Conservation (phyloP, 2,329 filamentous ascomycete species). For the Aureobasidium uvarum region DNA sequence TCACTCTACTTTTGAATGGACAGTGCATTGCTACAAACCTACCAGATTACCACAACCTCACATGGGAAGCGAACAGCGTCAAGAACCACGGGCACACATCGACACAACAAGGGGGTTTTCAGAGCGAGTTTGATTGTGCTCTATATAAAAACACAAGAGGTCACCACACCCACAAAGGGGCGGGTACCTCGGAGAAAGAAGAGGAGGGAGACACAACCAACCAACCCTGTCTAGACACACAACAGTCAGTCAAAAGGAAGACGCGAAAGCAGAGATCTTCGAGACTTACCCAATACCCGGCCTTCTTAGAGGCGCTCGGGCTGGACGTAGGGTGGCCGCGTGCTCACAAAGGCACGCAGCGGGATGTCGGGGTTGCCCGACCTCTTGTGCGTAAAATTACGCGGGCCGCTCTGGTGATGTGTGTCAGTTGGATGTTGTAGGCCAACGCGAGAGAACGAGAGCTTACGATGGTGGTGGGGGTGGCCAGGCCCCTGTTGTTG, state of each 20-base stretch:
- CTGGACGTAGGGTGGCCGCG: conserved; percentile 8
- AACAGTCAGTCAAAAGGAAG: neutral
- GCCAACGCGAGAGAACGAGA: neutral
- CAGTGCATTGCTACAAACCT: neutral
- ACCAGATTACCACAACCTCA: neutral
- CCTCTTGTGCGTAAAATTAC: neutral
- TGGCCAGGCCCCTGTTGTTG: neutral
- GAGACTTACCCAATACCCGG: conserved; percentile 1
- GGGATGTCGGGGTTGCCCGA: neutral
- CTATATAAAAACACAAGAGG: conserved; percentile 3
- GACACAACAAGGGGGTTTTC: neutral
- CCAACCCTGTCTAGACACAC: conserved; percentile 1
- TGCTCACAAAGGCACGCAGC: conserved; percentile 12
- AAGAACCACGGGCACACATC: neutral
- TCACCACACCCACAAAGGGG: neutral
- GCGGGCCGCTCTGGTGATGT: neutral
- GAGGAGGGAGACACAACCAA: neutral
- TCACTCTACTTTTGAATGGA: neutral
- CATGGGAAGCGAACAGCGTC: neutral
- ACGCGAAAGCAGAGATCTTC: neutral
- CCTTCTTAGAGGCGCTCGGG: conserved; percentile 4
- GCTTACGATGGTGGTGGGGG: neutral
- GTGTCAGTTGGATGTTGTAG: neutral
- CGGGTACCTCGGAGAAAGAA: neutral
- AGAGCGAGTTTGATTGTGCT: neutral